Conservation (phyloP, 2,329 filamentous ascomycete genomes). For the Penicillium expansum region DNA sequence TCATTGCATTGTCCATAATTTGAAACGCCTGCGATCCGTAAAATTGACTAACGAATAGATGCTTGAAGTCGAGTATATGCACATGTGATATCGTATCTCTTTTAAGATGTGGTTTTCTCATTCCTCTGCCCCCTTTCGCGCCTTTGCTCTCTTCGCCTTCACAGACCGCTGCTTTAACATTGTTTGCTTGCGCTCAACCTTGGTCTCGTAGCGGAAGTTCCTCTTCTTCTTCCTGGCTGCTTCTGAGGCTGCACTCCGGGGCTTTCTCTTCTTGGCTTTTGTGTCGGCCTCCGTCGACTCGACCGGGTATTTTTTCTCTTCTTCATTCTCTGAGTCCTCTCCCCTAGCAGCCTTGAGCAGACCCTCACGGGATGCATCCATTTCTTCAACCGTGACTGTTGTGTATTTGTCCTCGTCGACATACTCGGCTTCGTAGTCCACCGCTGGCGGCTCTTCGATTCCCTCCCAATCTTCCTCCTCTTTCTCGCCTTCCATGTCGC, state of each 20-base stretch:
- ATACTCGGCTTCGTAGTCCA: conserved; percentile 89
- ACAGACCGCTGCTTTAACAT: conserved; percentile 62
- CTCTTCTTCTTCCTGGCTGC: conserved; percentile 78
- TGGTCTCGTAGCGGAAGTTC: conserved; percentile 90
- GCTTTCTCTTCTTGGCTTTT: conserved; percentile 50
- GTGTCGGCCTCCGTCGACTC: conserved; percentile 28
- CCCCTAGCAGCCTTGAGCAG: conserved; percentile 55
- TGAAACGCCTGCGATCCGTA: conserved; percentile 1
- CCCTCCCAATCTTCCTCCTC: conserved; percentile 65
- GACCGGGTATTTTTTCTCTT: conserved; percentile 31
- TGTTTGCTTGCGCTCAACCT: conserved; percentile 69
- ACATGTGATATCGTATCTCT: conserved; percentile 8
- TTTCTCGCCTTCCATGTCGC: conserved; percentile 31
- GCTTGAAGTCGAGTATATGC: conserved; percentile 2
- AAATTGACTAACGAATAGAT: neutral
- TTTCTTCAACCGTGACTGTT: conserved; percentile 87
- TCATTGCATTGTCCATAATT: conserved; percentile 9
- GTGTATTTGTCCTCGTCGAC: conserved; percentile 95
- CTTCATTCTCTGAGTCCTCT: conserved; percentile 29
- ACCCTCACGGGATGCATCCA: conserved; percentile 74
- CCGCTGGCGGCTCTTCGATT: conserved; percentile 52
- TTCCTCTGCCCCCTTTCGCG: conserved; percentile 39
- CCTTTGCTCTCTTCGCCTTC: conserved; percentile 68
- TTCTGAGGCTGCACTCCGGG: conserved; percentile 40
- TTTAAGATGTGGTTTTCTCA: neutral